Conservation (phyloP, 805 yeast species). For the Ascoidea rubescens region DNA sequence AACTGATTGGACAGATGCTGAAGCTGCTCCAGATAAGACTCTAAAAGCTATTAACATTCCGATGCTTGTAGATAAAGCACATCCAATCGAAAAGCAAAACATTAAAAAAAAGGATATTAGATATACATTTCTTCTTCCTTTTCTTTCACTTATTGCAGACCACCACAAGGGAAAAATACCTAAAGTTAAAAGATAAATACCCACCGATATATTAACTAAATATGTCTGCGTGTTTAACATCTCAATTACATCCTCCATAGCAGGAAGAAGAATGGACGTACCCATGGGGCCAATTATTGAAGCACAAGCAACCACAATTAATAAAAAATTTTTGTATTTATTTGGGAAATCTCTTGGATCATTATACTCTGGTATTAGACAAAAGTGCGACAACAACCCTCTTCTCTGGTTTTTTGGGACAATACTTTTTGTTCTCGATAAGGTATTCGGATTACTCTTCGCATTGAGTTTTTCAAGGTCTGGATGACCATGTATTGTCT, state of each 20-base stretch:
- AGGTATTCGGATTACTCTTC: neutral
- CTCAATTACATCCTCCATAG: conserved; percentile 42
- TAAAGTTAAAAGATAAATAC: conserved; percentile 56
- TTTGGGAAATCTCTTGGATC: conserved; percentile 56
- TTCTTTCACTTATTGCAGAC: conserved; percentile 64
- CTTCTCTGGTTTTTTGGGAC: conserved; percentile 33
- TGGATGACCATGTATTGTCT: no score
- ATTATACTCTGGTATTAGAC: conserved; percentile 54
- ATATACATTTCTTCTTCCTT: conserved; percentile 67
- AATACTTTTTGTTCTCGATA: neutral
- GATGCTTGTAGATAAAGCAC: conserved; percentile 51
- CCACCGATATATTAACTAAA: conserved; percentile 65
- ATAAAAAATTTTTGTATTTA: conserved; percentile 35
- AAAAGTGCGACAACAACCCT: conserved; percentile 39
- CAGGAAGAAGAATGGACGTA: conserved; percentile 71
- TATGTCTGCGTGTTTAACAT: conserved; percentile 43
- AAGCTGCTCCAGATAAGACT: conserved; percentile 62
- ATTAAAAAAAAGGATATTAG: conserved; percentile 51
- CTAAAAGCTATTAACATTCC: conserved; percentile 54
- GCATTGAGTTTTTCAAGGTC: no score
- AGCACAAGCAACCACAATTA: conserved; percentile 54
- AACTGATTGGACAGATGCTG: conserved; percentile 77
- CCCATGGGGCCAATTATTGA: conserved; percentile 85
- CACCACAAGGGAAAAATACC: conserved; percentile 86
- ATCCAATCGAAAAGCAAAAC: conserved; percentile 56